Base-by-base conservation (phyloP, 805 yeast species). In the Ogataea salicorniae region DNA sequence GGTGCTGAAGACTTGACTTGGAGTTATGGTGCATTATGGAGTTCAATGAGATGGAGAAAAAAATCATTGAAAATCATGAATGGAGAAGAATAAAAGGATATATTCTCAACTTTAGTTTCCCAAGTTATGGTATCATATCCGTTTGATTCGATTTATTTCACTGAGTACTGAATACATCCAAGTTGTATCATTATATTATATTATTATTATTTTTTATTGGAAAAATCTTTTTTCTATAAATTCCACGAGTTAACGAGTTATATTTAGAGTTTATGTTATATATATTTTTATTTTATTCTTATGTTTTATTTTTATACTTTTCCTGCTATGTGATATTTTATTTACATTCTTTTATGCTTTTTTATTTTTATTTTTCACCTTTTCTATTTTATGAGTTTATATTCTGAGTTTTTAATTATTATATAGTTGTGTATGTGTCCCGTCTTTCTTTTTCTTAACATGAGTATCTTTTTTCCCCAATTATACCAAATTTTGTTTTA, bases 1-100 rank as follows among this genome's bases (percentile, higher is more conserved):
- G 98, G 98, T 6, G 98, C 98, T 0, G 67, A 70, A 46, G 79
- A 87, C 57, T 76, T 92, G 56, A 91, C 97, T 5, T 92, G 98
- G 98, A 84, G 95, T 51, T 88, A 88, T 62, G 80, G 89, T 33
- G 76, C 95, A 5, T 78, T 86, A 41, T 82, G 84, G 80, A 76
- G 80, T 55, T 80, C 92, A 11, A 69, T 77, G 48, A 73, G 83
- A 62, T 79, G 87, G 82, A 80, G 94, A 64, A 53, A 59, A 31
- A 75, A 65, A 54, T 75, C 74, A 0, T 43, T 67, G 14, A 48
- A 59, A 11, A 53, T 60, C 29, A 57, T 62, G 55, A 47, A 52
- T 23, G 53, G 51, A n/a, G 50, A 46, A 36, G 52, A 47, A 34
- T 33, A 39, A 17, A 17, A 6, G 4, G 31, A 26, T 26, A 26